These are phyloP conservation scores for Claviceps africana DNA, from an alignment of 2,329 filamentous ascomycete genomes.

Conservation along the genomic window DNA sequence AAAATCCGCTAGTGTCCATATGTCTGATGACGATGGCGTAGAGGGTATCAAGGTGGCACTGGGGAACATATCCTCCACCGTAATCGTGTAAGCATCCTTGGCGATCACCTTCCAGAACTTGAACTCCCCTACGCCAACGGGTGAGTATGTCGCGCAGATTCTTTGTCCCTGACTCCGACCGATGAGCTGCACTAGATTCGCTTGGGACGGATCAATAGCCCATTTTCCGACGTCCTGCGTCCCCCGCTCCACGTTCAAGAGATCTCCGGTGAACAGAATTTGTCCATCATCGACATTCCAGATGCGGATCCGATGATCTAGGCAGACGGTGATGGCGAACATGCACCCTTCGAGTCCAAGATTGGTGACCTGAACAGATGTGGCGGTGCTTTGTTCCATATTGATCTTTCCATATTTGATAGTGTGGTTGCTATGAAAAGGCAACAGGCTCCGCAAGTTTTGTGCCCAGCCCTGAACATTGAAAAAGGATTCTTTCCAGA, in stretches of 20 bases:
- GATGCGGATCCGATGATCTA: conserved; percentile 78
- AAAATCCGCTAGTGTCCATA: conserved; percentile 73
- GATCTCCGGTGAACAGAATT: conserved; percentile 61
- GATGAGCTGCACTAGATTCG: conserved; percentile 61
- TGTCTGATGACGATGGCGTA: conserved; percentile 54
- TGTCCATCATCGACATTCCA: conserved; percentile 81
- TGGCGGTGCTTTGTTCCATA: conserved; percentile 54
- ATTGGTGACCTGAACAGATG: conserved; percentile 42
- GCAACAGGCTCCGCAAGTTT: conserved; percentile 50
- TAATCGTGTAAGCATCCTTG: conserved; percentile 47
- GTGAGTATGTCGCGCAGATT: conserved; percentile 69
- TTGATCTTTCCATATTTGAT: conserved; percentile 49
- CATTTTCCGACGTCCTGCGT: conserved; percentile 59
- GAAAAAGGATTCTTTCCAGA: conserved; percentile 60
- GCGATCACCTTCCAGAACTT: conserved; percentile 77
- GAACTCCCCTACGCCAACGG: conserved; percentile 76
- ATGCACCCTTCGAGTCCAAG: conserved; percentile 35
- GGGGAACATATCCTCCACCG: conserved; percentile 59
- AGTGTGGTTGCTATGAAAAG: conserved; percentile 50
- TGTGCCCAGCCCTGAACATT: conserved; percentile 60
- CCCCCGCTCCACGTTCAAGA: conserved; percentile 54
- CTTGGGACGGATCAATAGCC: conserved; percentile 65
- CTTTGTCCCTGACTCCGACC: conserved; percentile 39
- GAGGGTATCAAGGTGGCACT: conserved; percentile 46
- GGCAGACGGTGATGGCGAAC: conserved; percentile 63